Evolutionary conservation across 257 asterid genomes (phyloP).

Genomic region (Nicotiana benthamiana): DNA sequence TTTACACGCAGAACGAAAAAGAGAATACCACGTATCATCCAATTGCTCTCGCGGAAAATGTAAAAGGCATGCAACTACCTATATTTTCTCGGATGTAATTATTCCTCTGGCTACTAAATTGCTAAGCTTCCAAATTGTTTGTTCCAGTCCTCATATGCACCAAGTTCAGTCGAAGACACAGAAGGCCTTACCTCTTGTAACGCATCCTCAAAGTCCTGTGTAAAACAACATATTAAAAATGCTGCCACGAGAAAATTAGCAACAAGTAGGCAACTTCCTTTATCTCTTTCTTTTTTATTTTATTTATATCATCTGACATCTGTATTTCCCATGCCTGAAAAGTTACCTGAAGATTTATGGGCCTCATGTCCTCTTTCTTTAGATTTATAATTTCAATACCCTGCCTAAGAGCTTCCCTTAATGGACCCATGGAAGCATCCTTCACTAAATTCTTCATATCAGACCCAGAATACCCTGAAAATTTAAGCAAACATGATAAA

Average conservation of each 20-base stretch:
- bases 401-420: conserved; percentile 77
- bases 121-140: conserved; percentile 90
- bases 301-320: background rate
- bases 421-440: conserved; percentile 99
- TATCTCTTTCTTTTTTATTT: background rate
- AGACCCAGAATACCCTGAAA: conserved; percentile 94
- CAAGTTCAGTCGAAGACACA: conserved; percentile 78
- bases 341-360: conserved; percentile 71
- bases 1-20: background rate
- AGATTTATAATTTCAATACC: conserved; percentile 82
- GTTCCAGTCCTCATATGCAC: conserved; percentile 82
- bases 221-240: background rate
- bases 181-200: conserved; percentile 94
- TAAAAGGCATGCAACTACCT: background rate
- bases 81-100: background rate
- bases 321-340: background rate
- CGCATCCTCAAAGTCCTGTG: conserved; percentile 79
- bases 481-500: background rate
- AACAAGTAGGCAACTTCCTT: background rate
- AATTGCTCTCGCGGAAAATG: background rate
- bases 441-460: conserved; percentile 98
- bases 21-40: background rate
- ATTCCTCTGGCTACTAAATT: conserved; percentile 24
- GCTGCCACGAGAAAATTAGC: background rate
- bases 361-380: conserved; percentile 84